phyloP scores from a whole-genome alignment of 345 rosid species.

The Arabidopsis arenosa region DNA sequence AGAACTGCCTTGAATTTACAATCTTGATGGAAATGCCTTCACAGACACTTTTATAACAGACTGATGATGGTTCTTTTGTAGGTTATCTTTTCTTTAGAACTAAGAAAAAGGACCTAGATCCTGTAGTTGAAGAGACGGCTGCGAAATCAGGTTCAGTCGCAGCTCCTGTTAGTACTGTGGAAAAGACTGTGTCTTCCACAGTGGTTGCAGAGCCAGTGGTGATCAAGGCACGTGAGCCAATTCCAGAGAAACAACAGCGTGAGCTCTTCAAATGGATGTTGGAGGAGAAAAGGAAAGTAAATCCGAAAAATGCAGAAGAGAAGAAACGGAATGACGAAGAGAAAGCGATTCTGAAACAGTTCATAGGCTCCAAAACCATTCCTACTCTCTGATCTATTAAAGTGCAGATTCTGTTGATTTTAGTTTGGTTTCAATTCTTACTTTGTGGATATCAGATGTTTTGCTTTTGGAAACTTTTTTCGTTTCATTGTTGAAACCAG shows the following conservation, averaged over 20 bases:
- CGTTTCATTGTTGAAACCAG: constrained; percentile 23
- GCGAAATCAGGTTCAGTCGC: constrained; percentile 45
- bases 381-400: constrained; percentile 54
- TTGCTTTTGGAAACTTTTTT: constrained; percentile 26
- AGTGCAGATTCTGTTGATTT: constrained; percentile 21
- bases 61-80: constrained; percentile 38
- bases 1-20: background rate
- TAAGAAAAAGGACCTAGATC: constrained; percentile 59
- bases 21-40: background rate
- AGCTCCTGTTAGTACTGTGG: constrained; percentile 45
- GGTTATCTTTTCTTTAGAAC: constrained; percentile 61
- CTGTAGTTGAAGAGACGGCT: constrained; percentile 50
- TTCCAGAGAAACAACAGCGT: constrained; percentile 72
- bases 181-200: constrained; percentile 42
- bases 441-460: constrained; percentile 38
- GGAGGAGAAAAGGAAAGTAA: constrained; percentile 90
- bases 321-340: constrained; percentile 79
- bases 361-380: constrained; percentile 68
- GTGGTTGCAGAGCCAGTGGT: constrained; percentile 45
- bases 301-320: constrained; percentile 71
- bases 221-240: constrained; percentile 57
- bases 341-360: constrained; percentile 82
- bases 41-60: background rate
- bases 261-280: constrained; percentile 88
- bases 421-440: constrained; percentile 26